Evolutionary conservation across 306 rosid genomes (phyloP), one percentile per base, ranked within the genome.

Genomic region (Prunus kanzakura): DNA sequence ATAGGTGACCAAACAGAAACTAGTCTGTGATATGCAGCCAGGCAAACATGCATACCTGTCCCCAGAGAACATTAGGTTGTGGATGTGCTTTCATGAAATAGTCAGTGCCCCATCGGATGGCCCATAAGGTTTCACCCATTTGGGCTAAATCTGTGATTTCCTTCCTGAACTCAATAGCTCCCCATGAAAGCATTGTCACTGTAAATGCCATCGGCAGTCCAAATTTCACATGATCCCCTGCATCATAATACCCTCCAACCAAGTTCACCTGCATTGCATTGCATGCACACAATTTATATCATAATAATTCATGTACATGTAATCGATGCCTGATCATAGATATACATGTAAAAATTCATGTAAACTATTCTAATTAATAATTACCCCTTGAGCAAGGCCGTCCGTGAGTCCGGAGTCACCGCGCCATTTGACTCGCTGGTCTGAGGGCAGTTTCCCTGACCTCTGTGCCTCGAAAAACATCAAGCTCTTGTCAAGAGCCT

Each of bases 201-300:
- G 86, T 82, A 77, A 84, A 90, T 12, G 98, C 97, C 98, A 93
- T 91, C 64, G 97, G 97, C 63, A 90, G 73, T 65, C 98, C 97
- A 82, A 93, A 91, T 61, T 93, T 93, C 77, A 93, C 98, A 70
- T 93, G 90, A 80, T 93, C 98, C 27, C 96, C 98, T 12, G 98
- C 98, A 70, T 93, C 98, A 79, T 93, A 91, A 82, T 93, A 93
- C 30, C 97, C 98, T 77, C 98, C 98, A 76, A 87, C 93, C 84
- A 91, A 74, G 83, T 93, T 82, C 65, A 82, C 97, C 97, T 91
- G 86, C 61, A 16, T 38, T n/a, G 11, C 61, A 18, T 55, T 49
- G 16, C 13, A 11, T 49, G 51, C 51, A 47, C 51, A 8, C 15
- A 47, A 47, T 55, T 55, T 18, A 55, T 55, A 52, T 18, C 57